Conservation (phyloP, 2,329 filamentous ascomycete species). For the Ophiosphaerella narmari region DNA sequence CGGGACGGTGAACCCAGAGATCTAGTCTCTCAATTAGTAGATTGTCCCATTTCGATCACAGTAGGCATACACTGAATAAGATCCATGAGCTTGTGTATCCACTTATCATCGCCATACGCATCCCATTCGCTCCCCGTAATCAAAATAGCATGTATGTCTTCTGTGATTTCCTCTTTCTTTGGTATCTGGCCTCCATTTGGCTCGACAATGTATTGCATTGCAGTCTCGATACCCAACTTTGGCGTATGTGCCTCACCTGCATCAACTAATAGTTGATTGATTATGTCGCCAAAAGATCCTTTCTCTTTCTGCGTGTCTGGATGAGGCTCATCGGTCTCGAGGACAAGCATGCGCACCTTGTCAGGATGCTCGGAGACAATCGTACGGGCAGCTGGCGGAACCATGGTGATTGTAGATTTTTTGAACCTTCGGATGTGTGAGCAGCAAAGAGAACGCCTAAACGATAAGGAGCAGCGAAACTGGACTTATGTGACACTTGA, state of each 20-base stretch:
- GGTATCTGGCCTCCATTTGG: constrained; percentile 49
- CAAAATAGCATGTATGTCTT: constrained; percentile 50
- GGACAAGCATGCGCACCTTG: constrained; percentile 56
- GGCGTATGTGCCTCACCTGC: constrained; percentile 60
- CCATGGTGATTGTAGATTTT: constrained; percentile 19
- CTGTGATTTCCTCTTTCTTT: constrained; percentile 53
- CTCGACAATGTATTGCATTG: constrained; percentile 60
- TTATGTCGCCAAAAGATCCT: constrained; percentile 61
- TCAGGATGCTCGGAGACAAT: constrained; percentile 31
- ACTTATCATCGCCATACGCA: constrained; percentile 52
- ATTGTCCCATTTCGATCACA: not conserved
- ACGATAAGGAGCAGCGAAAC: not conserved
- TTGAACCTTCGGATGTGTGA: constrained; percentile 1
- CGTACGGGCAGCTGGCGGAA: constrained; percentile 26
- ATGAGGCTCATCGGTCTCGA: constrained; percentile 63
- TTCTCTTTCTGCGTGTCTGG: constrained; percentile 55
- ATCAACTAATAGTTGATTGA: constrained; percentile 56
- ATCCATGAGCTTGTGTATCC: constrained; percentile 50
- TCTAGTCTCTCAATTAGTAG: constrained; percentile 33
- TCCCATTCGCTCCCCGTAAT: constrained; percentile 56
- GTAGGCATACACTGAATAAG: constrained; percentile 52
- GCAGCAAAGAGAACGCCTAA: not conserved
- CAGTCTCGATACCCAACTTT: constrained; percentile 59
- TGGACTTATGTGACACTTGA: constrained; percentile 6
- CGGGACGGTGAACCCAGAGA: constrained; percentile 56